Conservation (phyloP, 352 stramenopile species). For the Thraustotheca clavata region DNA sequence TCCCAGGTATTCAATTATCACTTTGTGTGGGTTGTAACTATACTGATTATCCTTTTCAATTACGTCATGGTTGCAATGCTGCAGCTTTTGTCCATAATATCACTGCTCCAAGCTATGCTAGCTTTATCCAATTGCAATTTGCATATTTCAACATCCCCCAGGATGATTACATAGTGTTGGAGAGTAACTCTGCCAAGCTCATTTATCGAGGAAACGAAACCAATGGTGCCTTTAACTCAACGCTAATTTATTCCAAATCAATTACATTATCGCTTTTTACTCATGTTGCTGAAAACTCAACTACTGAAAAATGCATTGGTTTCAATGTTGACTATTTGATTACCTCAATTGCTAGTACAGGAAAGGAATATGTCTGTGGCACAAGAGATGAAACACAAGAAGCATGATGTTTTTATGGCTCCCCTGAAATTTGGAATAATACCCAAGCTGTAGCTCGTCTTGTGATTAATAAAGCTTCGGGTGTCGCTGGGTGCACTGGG, state of each 20-base stretch:
- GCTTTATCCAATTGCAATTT: constrained; percentile 6
- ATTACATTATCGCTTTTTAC: constrained; percentile 16
- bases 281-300: background rate
- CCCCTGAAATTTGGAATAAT: constrained; percentile 46
- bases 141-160: background rate
- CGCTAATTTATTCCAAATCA: background rate
- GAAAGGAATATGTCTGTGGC: background rate
- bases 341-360: background rate
- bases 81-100: background rate
- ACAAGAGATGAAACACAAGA: constrained; percentile 18
- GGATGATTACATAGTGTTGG: constrained; percentile 14
- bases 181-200: no score
- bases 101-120: background rate
- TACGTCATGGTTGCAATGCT: background rate
- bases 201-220: background rate
- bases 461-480: constrained; percentile 31
- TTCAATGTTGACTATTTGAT: background rate
- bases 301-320: background rate
- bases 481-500: constrained; percentile 36
- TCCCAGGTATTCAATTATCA: background rate
- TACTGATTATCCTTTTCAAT: background rate
- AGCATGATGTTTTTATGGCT: constrained; percentile 42
- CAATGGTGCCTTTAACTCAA: background rate
- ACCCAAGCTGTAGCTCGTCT: constrained; percentile 42
- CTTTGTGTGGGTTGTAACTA: constrained; percentile 8